Conservation (phyloP, 2,329 filamentous ascomycete species). For the Trichoderma sp. region DNA sequence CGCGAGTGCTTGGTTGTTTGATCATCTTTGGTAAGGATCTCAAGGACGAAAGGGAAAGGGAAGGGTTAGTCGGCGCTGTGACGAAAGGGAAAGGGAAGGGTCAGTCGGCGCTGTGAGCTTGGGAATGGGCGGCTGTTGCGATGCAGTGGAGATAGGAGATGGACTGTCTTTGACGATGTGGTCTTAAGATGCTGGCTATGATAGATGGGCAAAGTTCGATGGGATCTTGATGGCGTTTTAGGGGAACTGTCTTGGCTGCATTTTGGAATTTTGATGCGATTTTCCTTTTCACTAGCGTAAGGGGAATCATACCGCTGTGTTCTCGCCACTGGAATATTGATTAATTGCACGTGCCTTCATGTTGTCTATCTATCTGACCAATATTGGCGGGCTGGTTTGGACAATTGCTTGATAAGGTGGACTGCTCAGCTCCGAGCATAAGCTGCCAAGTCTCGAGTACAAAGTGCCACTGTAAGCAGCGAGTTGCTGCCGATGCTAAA, state of each 20-base stretch:
- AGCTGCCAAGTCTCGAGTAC: not conserved
- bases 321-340: not conserved
- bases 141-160: not conserved
- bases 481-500: not conserved
- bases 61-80: not conserved
- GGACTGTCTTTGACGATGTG: not conserved
- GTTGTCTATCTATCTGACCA: not conserved
- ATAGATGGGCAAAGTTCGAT: not conserved
- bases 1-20: not conserved
- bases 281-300: not conserved
- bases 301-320: not conserved
- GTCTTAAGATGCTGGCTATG: not conserved
- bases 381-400: not conserved
- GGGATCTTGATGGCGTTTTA: constrained; percentile 1
- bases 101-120: not conserved
- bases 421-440: not conserved
- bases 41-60: not conserved
- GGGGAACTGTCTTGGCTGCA: not conserved
- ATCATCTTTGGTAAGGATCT: not conserved
- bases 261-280: not conserved
- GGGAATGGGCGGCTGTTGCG: not conserved
- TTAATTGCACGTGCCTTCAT: not conserved
- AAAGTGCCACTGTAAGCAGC: not conserved
- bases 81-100: not conserved
- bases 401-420: not conserved